Evolutionary conservation across 192 early-diverging fungal species (phyloP), one percentile per base, ranked within the genome.

Genomic region (Phycomyces blakesleeanus): DNA sequence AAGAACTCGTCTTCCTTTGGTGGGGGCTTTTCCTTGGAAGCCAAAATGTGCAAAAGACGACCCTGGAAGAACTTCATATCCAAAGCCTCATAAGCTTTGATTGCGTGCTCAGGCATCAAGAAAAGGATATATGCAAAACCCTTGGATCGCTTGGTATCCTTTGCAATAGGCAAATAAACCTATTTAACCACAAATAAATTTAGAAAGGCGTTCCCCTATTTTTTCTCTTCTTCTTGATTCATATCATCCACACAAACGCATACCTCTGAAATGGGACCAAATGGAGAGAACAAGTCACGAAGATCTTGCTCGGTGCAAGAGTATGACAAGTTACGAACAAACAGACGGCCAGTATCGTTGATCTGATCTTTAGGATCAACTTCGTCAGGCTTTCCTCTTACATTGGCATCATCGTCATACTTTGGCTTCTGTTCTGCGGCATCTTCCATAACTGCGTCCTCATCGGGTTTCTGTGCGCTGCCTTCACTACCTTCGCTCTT

Each of bases 81-180:
- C 63, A 96, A 61, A 4, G 83, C 72, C 62, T 82, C 78, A 71
- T 85, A 97, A 15, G 97, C 97, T 38, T 85, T 91, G 67, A 96
- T 83, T 4, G 94, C 97, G 72, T 99, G 92, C 71, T 96, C 94
- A 14, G 97, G 95, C 49, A 97, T 52, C 52, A 95, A 77, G 61
- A 80, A 99, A 22, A 93, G 78, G 26, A 97, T 77, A 62, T 97
- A 97, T 1, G 93, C 95, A 61, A 89, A 95, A 6, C 97, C 97
- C 74, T 94, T 93, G 66, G 94, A 87, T 63, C 90, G 85, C 69
- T 96, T 95, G 51, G 95, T 93, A 61, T 92, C 89, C 68, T 86
- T 90, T 51, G 88, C 86, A 55, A 99, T 91, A 16, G 97, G 95
- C 76, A 99, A 89, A 76, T 99, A 95, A 41, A 93, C 84, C 80